Evolutionary conservation across 768 basidiomycete species (phyloP).

Genomic region (Lanmaoa pseudosensibilis): DNA sequence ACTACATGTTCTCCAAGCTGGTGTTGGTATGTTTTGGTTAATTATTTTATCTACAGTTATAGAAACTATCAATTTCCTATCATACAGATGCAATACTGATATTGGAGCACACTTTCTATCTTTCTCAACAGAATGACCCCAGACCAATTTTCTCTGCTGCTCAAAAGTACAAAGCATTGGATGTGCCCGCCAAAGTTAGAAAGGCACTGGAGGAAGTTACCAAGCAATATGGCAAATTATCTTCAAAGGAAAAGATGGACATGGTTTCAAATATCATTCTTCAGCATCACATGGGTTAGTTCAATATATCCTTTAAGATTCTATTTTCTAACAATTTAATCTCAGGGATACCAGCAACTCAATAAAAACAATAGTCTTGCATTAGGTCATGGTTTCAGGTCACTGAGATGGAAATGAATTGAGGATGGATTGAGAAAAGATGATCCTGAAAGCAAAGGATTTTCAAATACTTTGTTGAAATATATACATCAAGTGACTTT

Average conservation of each 20-base stretch:
- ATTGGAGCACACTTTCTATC: not conserved
- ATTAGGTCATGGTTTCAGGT: not conserved
- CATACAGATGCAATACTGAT: not conserved
- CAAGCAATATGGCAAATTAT: not conserved
- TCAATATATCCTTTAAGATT: not conserved
- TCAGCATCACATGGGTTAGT: not conserved
- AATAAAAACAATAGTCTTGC: not conserved
- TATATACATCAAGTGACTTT: no score
- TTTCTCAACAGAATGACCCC: not conserved
- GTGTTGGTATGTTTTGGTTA: not conserved
- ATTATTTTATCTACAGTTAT: not conserved
- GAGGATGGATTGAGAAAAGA: no score
- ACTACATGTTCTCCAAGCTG: not conserved
- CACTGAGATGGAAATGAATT: no score
- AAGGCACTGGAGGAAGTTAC: not conserved
- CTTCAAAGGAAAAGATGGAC: not conserved
- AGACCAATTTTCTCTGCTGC: not conserved
- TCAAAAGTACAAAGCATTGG: not conserved
- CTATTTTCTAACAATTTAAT: not conserved
- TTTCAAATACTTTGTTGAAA: no score
- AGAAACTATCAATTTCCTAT: not conserved
- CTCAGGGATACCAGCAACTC: no score
- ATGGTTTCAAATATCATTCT: not conserved
- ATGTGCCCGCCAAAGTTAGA: not conserved
- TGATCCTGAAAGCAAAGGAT: no score